Conservation (phyloP, 257 asterid species). For the Petunia secreta region DNA sequence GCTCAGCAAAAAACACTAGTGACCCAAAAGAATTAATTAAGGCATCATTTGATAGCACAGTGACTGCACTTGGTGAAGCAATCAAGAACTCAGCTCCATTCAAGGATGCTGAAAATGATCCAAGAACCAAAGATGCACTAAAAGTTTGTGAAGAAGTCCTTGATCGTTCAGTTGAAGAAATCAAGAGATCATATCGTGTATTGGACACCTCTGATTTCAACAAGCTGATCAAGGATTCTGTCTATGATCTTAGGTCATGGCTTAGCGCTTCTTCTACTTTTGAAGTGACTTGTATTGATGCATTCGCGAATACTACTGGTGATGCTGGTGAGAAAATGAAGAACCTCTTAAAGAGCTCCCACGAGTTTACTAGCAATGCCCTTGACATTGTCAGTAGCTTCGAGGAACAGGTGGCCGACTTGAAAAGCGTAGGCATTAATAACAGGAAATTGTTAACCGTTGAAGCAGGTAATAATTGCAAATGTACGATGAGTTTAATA, state of each 20-base stretch:
- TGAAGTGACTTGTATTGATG: slow-evolving; percentile 40
- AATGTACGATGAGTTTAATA: too few species aligned
- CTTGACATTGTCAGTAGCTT: slow-evolving; percentile 35
- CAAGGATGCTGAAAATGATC: slow-evolving; percentile 35
- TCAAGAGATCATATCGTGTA: slow-evolving; percentile 26
- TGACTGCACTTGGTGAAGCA: slow-evolving; percentile 19
- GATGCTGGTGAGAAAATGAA: slow-evolving; percentile 43
- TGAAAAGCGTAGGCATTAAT: slow-evolving; percentile 12
- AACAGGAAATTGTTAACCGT: slow-evolving; percentile 5
- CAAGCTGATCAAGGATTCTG: neutral
- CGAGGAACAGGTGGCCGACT: neutral
- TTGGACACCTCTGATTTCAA: slow-evolving; percentile 9
- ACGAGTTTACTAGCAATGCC: slow-evolving; percentile 36
- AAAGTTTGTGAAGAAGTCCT: slow-evolving; percentile 32
- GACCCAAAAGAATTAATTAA: slow-evolving; percentile 37
- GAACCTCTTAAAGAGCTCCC: slow-evolving; percentile 18
- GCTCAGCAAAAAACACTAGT: slow-evolving; percentile 23
- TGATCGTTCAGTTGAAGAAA: slow-evolving; percentile 27
- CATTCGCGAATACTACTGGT: slow-evolving; percentile 35
- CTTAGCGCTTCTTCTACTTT: slow-evolving; percentile 34
- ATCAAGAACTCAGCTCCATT: slow-evolving; percentile 28
- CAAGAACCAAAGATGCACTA: slow-evolving; percentile 36
- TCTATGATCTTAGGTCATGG: slow-evolving; percentile 39
- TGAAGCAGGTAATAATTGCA: neutral
- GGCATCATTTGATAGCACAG: slow-evolving; percentile 12